Conservation (phyloP, 2,329 filamentous ascomycete species). For the Teratosphaeria zuluensis region DNA sequence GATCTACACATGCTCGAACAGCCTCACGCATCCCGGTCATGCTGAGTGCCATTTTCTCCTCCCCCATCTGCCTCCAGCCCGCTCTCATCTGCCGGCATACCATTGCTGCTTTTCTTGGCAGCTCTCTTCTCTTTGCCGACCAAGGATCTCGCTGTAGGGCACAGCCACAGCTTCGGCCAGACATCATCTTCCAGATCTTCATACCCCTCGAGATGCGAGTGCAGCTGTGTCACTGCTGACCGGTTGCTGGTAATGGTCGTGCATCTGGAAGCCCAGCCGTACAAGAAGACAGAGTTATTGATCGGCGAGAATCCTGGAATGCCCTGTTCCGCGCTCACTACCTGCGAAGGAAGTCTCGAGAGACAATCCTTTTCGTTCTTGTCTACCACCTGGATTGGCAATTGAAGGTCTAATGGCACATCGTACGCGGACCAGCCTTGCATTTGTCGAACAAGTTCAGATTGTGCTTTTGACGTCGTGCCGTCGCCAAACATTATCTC, state of each 20-base stretch:
- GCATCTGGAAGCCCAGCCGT: slow-evolving; percentile 54
- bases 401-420: slow-evolving; percentile 43
- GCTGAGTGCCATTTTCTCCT: neutral
- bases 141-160: slow-evolving; percentile 54
- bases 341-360: slow-evolving; percentile 36
- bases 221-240: slow-evolving; percentile 56
- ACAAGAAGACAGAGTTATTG: slow-evolving; percentile 62
- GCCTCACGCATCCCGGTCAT: neutral
- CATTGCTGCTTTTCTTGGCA: neutral
- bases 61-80: neutral
- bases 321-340: slow-evolving; percentile 35
- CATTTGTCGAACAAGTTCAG: slow-evolving; percentile 23
- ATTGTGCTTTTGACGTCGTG: slow-evolving; percentile 21
- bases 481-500: slow-evolving; percentile 47
- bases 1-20: neutral
- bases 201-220: slow-evolving; percentile 46
- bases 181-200: slow-evolving; percentile 38
- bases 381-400: slow-evolving; percentile 52
- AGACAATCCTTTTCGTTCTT: slow-evolving; percentile 29
- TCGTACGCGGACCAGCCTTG: slow-evolving; percentile 43
- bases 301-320: slow-evolving; percentile 43
- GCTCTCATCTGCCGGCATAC: neutral
- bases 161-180: slow-evolving; percentile 56
- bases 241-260: slow-evolving; percentile 66
- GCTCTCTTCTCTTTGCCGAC: slow-evolving; percentile 52